Evolutionary conservation across 371 early-diverging fungal species (phyloP).

Genomic region (Lichtheimia hyalospora): DNA sequence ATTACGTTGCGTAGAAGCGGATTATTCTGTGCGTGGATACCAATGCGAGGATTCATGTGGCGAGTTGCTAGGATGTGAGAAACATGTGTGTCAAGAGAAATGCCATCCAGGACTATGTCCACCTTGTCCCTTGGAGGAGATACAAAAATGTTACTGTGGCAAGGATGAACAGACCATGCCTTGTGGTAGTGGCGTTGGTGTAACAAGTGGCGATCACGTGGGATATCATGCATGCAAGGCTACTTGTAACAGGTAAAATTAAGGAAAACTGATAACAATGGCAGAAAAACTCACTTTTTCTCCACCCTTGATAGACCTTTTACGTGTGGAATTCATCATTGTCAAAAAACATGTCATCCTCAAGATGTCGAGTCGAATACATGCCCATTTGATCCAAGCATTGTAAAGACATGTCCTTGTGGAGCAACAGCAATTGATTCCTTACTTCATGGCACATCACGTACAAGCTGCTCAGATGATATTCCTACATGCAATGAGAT

Average conservation of each 20-base stretch:
- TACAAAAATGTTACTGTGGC: conserved; percentile 76
- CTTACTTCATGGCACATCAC: conserved; percentile 24
- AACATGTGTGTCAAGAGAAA: conserved; percentile 61
- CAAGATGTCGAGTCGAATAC: conserved; percentile 37
- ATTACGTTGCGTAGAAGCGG: conserved; percentile 70
- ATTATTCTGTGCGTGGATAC: conserved; percentile 56
- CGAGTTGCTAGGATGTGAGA: conserved; percentile 71
- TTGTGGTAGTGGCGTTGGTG: conserved; percentile 60
- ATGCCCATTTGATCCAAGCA: conserved; percentile 75
- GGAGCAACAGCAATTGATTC: conserved; percentile 49
- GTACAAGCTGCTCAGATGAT: conserved; percentile 71
- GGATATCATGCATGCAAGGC: conserved; percentile 68
- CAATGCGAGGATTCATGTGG: conserved; percentile 72
- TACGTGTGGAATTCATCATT: conserved; percentile 78
- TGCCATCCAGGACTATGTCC: conserved; percentile 75
- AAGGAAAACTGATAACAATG: conserved; percentile 13
- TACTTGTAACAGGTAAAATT: conserved; percentile 56
- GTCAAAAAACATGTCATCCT: conserved; percentile 76
- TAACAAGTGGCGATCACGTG: conserved; percentile 29
- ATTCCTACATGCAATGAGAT: conserved; percentile 73
- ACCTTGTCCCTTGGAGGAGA: conserved; percentile 58
- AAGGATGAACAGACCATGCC: conserved; percentile 50
- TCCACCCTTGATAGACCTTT: conserved; percentile 50
- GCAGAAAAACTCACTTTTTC: background rate
- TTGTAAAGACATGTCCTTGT: conserved; percentile 81